phyloP scores from a whole-genome alignment of 805 yeast genomes.

The Candida jianshihensis region DNA sequence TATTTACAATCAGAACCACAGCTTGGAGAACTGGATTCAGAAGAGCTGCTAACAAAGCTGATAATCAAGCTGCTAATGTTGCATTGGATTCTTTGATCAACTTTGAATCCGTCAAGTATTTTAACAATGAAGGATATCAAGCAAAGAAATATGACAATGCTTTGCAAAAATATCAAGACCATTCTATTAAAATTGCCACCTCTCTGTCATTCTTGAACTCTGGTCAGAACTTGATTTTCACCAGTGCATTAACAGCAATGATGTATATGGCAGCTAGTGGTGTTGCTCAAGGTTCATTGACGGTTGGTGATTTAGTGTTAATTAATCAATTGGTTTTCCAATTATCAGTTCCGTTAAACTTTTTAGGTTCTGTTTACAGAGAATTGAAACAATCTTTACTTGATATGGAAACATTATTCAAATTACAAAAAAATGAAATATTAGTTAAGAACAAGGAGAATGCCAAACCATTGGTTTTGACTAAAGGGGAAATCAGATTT shows the following conservation, averaged over 20 bases:
- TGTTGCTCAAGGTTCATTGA: slow-evolving; percentile 70
- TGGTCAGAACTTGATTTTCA: slow-evolving; percentile 76
- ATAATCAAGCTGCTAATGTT: slow-evolving; percentile 90
- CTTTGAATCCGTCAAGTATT: slow-evolving; percentile 90
- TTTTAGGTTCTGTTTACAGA: slow-evolving; percentile 90
- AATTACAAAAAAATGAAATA: slow-evolving; percentile 70
- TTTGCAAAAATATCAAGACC: slow-evolving; percentile 60
- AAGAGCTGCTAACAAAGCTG: slow-evolving; percentile 85
- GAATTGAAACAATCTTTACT: slow-evolving; percentile 87
- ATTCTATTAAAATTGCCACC: slow-evolving; percentile 73
- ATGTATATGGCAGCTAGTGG: slow-evolving; percentile 98
- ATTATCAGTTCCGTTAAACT: slow-evolving; percentile 88
- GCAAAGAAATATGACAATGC: slow-evolving; percentile 74
- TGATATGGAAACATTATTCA: slow-evolving; percentile 94
- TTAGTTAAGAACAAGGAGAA: slow-evolving; percentile 52
- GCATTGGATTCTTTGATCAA: slow-evolving; percentile 92
- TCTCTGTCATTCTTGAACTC: slow-evolving; percentile 72
- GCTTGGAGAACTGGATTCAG: slow-evolving; percentile 95
- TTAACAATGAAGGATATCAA: slow-evolving; percentile 83
- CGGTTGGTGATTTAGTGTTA: slow-evolving; percentile 92
- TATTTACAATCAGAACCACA: slow-evolving; percentile 86
- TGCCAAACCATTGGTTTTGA: slow-evolving; percentile 55
- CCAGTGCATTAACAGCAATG: slow-evolving; percentile 89
- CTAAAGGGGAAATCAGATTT: slow-evolving; percentile 62
- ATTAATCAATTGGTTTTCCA: slow-evolving; percentile 96